Evolutionary conservation across 106 monocot genomes (phyloP), one percentile per base, ranked within the genome.

Genomic region (Dioscorea zingiberensis): DNA sequence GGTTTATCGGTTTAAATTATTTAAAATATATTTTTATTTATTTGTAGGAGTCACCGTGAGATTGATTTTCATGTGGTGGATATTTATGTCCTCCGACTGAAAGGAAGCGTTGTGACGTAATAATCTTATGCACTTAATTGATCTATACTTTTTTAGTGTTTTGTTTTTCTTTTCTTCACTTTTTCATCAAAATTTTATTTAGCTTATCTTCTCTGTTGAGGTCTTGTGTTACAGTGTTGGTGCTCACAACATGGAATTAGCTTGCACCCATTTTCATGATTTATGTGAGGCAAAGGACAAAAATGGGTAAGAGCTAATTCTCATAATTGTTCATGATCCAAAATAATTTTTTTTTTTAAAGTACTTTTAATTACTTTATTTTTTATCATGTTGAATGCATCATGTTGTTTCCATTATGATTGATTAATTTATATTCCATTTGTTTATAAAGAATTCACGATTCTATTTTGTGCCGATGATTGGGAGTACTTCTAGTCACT

Each of bases 31-130:
- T n/a, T n/a, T n/a, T n/a, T 38, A 38, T 38, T 1, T 38, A 38
- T 2, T 38, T 38, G 38, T 71, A 87, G 87, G 55, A 77, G 74
- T 59, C 80, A 83, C 59, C 18, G 56, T 24, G 58, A 53, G 49
- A 70, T 84, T 59, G 87, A 88, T 28, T 88, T 58, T 58, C 47
- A 47, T 13, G 84, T 75, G 47, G 75, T 84, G 28, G 80, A 78
- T 62, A 64, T 71, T 55, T 72, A 66, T 61, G 80, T 84, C 54
- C 87, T 84, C 48, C 87, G 84, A 25, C 64, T 88, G 27, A 88
- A 88, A 69, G 87, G 87, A 47, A 88, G 87, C 72, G 84, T 80
- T 59, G 71, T 83, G 54, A 88, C 83, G 87, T 88, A 71, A 16
- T 24, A 15, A 10, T 55, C 45, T 59, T 9, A 17, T n/a, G 27